A percentile compares a stretch with the other conserved stretches of the same genome.
Evolutionary conservation across 768 basidiomycete species (phyloP).

Genomic region (Podaxis carcinomalis): DNA sequence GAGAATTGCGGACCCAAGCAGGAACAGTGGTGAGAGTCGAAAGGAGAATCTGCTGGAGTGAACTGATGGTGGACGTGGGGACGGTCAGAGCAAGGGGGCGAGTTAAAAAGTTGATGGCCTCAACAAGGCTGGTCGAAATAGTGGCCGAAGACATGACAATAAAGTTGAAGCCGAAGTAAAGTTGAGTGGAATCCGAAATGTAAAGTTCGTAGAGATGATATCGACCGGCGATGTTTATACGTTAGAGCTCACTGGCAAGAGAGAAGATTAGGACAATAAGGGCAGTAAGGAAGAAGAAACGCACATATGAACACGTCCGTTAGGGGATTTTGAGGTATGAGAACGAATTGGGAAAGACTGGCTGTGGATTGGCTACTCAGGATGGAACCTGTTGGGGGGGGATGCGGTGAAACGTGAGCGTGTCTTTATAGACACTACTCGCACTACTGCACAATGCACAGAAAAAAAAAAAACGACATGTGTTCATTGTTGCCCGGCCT

Average conservation of each 20-base stretch:
- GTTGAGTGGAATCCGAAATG: neutral
- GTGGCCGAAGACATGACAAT: conserved; percentile 6
- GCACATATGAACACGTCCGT: neutral
- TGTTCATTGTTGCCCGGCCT: neutral
- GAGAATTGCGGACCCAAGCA: conserved; percentile 14
- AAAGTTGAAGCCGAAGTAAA: neutral
- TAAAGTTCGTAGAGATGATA: neutral
- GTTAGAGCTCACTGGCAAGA: neutral
- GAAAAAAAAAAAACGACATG: neutral
- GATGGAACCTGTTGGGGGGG: conserved; percentile 6
- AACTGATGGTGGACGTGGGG: conserved; percentile 18
- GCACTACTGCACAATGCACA: conserved; percentile 25
- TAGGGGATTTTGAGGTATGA: neutral
- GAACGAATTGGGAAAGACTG: neutral
- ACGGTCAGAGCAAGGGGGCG: conserved; percentile 28
- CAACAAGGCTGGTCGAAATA: conserved; percentile 23
- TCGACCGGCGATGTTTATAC: conserved; percentile 9
- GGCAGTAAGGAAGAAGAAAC: neutral
- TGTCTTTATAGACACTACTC: conserved; percentile 49
- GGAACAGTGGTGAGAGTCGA: conserved; percentile 23
- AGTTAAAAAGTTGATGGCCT: conserved; percentile 32
- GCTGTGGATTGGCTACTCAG: neutral
- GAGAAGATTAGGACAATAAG: neutral
- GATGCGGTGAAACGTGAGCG: neutral
- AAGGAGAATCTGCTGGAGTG: conserved; percentile 27